Conservation (phyloP, 2,329 filamentous ascomycete genomes). For the Coccinonectria pachysandricola region DNA sequence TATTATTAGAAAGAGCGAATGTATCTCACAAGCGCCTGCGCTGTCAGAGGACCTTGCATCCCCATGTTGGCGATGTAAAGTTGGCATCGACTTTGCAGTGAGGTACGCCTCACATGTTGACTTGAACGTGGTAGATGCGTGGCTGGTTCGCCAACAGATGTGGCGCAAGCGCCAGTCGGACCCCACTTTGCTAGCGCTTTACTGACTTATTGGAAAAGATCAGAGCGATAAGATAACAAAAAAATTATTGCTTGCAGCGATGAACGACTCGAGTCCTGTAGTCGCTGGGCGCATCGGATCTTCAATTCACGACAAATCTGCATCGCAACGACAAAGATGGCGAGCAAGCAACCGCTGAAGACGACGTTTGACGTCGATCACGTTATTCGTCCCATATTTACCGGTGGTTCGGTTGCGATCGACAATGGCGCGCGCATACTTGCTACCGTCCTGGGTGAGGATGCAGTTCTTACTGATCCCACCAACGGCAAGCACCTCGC, state of each 20-base stretch:
- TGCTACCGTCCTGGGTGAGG: conserved; percentile 83
- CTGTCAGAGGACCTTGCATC: conserved; percentile 45
- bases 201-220: too few relatives aligned
- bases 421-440: conserved; percentile 73
- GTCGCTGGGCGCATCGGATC: too few relatives aligned
- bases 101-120: too few relatives aligned
- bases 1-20: not conserved
- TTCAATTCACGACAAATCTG: conserved; percentile 8
- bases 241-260: too few relatives aligned
- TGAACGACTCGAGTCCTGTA: too few relatives aligned
- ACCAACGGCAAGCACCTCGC: conserved; percentile 73
- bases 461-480: conserved; percentile 79
- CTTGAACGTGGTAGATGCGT: too few relatives aligned
- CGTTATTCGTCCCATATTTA: conserved; percentile 87
- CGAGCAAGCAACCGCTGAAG: conserved; percentile 55
- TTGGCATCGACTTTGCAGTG: too few relatives aligned
- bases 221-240: too few relatives aligned
- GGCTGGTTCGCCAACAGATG: too few relatives aligned
- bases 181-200: too few relatives aligned
- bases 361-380: conserved; percentile 81
- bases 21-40: conserved; percentile 41
- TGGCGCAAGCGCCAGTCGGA: too few relatives aligned
- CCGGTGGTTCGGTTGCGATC: conserved; percentile 77
- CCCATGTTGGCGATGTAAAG: conserved; percentile 39
- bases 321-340: conserved; percentile 30